Evolutionary conservation across 2,329 filamentous ascomycete genomes (phyloP), one percentile per base, ranked within the genome.

Genomic region (Ceratocystis huliohia): DNA sequence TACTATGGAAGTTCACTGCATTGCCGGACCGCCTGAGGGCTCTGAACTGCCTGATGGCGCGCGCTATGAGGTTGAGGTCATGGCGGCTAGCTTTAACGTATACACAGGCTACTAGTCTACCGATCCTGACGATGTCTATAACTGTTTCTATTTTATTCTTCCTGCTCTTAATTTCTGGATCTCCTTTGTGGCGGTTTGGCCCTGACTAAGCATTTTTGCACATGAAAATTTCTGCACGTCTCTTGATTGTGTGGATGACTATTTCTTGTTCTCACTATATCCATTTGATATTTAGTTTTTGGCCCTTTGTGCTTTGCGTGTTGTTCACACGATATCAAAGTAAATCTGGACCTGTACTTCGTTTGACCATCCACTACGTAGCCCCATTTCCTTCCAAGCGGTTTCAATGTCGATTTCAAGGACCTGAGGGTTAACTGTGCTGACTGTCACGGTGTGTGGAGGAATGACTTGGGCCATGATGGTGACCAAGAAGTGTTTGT

Each of bases 311-410:
- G n/a, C 10, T 44, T 45, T 5, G 37, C 13, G 37, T 15, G 13
- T 17, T 48, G 37, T 17, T 44, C 61, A 65, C 15, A 61, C 78
- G 59, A 78, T 71, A 28, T 74, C 74, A 61, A 83, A 79, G 66
- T 78, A 86, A 4, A 91, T 74, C 73, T 86, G 86, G 53, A 95
- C 77, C 68, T 83, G 80, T 46, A 91, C 81, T 74, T 95, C 89
- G 73, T 96, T 96, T 70, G 85, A 87, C 87, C 89, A 95, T 6
- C 87, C 85, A 46, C 83, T 81, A 67, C 84, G 77, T 66, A 94
- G 78, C 0, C 80, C 82, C 78, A 91, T 81, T 71, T 89, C 84
- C 59, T 82, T 81, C 91, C 91, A 97, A 0, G 93, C 93, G 37
- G 76, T 79, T 70, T 85, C 82, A 13, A 90, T 75, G 77, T 97